Conservation (phyloP, 805 yeast species). For the Lipomyces kockii region DNA sequence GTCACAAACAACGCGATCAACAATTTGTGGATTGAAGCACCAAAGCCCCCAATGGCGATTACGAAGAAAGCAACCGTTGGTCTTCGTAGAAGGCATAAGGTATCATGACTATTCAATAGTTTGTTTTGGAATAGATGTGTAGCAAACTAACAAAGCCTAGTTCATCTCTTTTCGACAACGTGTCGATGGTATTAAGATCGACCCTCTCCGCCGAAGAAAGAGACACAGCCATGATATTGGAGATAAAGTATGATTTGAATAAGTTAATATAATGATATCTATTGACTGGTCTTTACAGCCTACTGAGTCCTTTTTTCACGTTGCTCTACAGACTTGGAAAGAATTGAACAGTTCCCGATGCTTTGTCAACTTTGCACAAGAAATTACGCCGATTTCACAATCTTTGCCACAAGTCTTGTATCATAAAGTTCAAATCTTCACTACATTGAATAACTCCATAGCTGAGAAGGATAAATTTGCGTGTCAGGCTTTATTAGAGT, state of each 20-base stretch:
- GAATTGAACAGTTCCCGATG: conserved; percentile 79
- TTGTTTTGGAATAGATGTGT: neutral
- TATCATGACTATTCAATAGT: conserved; percentile 1
- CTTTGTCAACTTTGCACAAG: conserved; percentile 66
- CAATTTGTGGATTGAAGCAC: neutral
- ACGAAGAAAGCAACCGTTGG: conserved; percentile 26
- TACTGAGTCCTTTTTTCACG: conserved; percentile 66
- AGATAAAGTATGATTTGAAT: conserved; percentile 20
- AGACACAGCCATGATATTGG: conserved; percentile 39
- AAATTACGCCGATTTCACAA: conserved; percentile 59
- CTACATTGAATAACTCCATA: conserved; percentile 54
- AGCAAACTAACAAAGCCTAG: conserved; percentile 2
- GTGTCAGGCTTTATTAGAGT: conserved; percentile 78
- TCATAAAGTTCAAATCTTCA: conserved; percentile 67
- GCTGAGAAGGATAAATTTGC: conserved; percentile 67
- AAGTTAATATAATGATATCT: neutral
- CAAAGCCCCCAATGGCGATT: conserved; percentile 24
- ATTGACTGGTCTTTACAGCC: conserved; percentile 10
- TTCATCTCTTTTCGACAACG: conserved; percentile 76
- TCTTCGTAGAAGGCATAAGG: conserved; percentile 29
- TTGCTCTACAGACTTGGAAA: conserved; percentile 83
- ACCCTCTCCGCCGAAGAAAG: conserved; percentile 55
- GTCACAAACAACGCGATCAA: no score
- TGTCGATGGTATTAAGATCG: conserved; percentile 81
- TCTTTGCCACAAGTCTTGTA: conserved; percentile 81